Base-by-base conservation (phyloP, 1,284 basidiomycete species). In the Tilletia caries region DNA sequence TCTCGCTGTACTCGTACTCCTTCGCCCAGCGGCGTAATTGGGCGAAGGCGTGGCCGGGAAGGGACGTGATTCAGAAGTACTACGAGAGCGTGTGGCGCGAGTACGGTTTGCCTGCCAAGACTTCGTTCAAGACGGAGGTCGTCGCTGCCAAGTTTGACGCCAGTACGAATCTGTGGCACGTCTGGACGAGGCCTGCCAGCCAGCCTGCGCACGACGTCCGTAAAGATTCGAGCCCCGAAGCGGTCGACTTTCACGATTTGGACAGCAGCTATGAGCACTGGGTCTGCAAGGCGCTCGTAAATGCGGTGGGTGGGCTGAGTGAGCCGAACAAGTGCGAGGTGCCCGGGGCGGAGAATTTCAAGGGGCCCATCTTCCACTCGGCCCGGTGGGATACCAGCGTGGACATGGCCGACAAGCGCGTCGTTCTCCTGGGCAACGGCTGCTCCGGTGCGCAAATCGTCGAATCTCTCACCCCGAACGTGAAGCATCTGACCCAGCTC, bases 331-430 rank as follows among this genome's bases (percentile, higher is more conserved):
- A 68, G 43, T 80, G 78, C 65, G 72, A 72, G 37, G 79, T 82
- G 33, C 68, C 73, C 5, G 81, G 81, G 3, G 62, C 78, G 43
- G 77, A 83, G 54, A 69, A 70, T 20, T 84, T 84, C 68, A 67
- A 77, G 20, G 75, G 75, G 15, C 64, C 66, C 13, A 33, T 58
- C 8, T 84, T 84, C 73, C 83, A 84, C 70, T 81, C 81, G 33
- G 82, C 82, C 0, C 71, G 79, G 3, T 84, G 83, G 83, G 79
- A 83, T 65, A 77, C 80, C 44, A 71, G 70, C 20, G 76, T 84
- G 41, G 71, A 79, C 33, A 60, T 83, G 43, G 75, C 74, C 50
- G 76, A 76, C 66, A 84, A 84, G 70, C 72, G 81, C 46, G 82
- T 84, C 15, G 75, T 82, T 20, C 73, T 84, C 18, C 74, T 84